These are phyloP conservation scores for Pseudozyma sp. DNA, from an alignment of 1,284 basidiomycete species.

Conservation along the genomic window DNA sequence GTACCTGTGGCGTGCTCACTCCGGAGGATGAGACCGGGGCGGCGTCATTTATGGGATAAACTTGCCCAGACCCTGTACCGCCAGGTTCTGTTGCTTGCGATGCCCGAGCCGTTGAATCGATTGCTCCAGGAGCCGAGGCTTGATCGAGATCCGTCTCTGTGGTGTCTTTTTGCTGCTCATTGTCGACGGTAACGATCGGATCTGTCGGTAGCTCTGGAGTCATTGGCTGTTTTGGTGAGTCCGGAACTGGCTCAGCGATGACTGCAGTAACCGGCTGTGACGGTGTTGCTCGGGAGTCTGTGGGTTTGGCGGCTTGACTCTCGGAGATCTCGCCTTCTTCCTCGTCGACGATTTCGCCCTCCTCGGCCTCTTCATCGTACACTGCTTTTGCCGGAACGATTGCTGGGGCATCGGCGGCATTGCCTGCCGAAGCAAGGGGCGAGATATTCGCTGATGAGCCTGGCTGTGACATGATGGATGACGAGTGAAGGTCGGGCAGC, in stretches of 20 bases:
- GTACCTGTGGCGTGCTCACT: conserved; percentile 2
- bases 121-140: background rate
- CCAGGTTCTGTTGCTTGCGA: background rate
- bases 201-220: conserved; percentile 15
- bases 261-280: conserved; percentile 1
- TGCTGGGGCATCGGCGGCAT: conserved; percentile 5
- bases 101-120: background rate
- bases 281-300: conserved; percentile 1
- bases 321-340: conserved; percentile 48
- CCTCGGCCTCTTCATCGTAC: conserved; percentile 45
- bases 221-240: conserved; percentile 17
- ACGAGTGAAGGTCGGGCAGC: background rate
- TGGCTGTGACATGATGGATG: conserved; percentile 26
- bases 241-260: conserved; percentile 5
- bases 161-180: background rate
- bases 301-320: conserved; percentile 7
- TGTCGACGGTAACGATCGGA: background rate
- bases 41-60: background rate
- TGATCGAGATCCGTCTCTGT: background rate
- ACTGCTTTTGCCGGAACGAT: conserved; percentile 10
- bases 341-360: conserved; percentile 48
- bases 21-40: background rate
- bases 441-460: conserved; percentile 10
- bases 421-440: conserved; percentile 2
- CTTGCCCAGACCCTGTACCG: conserved; percentile 1